Evolutionary conservation across 2,329 filamentous ascomycete species (phyloP), one percentile per base, ranked within the genome.

Genomic region (Penicillium thymicola): DNA sequence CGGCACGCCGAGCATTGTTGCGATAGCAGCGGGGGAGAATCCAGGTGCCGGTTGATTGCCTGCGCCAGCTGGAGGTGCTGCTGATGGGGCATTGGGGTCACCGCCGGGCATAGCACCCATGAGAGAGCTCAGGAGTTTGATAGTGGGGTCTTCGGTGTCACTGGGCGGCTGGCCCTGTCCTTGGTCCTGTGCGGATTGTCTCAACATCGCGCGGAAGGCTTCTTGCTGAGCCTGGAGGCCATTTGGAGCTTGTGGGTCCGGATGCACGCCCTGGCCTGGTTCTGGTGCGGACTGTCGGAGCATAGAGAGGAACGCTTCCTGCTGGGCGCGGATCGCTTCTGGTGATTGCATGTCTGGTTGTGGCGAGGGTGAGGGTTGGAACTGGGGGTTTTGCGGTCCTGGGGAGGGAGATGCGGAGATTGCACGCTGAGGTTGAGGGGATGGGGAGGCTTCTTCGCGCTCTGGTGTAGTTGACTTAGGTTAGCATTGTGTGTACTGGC

Each of bases 1-100:
- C 9, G 75, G 74, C 10, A 76, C 52, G 8, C 78, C 77, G 52
- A 81, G 75, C 65, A 80, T 77, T 6, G 70, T 68, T 56, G 66
- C 65, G n/a, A 77, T 64, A 23, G 69, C 66, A 5, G 70, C 67
- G 13, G 62, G 65, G 14, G 65, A 65, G 9, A 52, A 37, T 61
- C 61, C 32, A 23, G 51, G 43, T n/a, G 54, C 42, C 6, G 58
- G 32, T n/a, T 55, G 32, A 34, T 55, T 45, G 11, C 58, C 30
- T 32, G 11, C 30, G 11, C 30, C 30, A 8, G 32, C 62, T 27
- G 60, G 51, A 1, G 64, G 68, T 5, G 64, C 65, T 7, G 59
- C 64, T 10, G 65, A 49, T n/a, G 64, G 44, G 6, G 58, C 50
- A 46, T 62, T 65, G 3, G 59, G 57, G 23, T 62, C 63, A 5